Evolutionary conservation across 257 asterid genomes (phyloP).

Genomic region (Solanum tacnaense): DNA sequence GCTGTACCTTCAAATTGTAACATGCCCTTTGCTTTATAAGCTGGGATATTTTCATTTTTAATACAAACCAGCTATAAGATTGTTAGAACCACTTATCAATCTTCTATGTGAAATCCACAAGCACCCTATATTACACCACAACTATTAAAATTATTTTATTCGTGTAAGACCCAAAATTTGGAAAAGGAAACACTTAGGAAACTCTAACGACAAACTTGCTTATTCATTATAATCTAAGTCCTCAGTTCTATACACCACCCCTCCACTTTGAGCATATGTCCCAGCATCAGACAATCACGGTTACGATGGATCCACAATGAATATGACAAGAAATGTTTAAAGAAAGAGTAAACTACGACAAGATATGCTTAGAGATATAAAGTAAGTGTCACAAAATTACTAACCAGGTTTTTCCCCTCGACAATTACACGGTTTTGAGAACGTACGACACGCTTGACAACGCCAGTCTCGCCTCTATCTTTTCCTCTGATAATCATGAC

Average conservation of each 20-base stretch:
- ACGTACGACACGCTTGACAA: constrained; percentile 68
- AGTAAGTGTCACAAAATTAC: not conserved
- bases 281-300: not conserved
- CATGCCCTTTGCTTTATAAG: not conserved
- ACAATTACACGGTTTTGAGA: constrained; percentile 88
- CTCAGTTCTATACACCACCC: not conserved
- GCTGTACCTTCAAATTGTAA: not conserved
- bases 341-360: not conserved
- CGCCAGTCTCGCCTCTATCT: constrained; percentile 90
- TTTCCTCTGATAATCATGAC: constrained; percentile 90
- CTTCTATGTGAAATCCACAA: not conserved
- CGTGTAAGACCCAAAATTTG: not conserved
- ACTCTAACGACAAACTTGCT: not conserved
- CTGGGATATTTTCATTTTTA: not conserved
- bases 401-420: constrained; percentile 90
- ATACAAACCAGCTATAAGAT: not conserved
- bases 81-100: not conserved
- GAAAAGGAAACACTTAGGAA: not conserved
- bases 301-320: not conserved
- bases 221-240: not conserved
- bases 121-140: not conserved
- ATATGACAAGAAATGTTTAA: not conserved
- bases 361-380: not conserved
- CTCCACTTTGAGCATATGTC: not conserved
- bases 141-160: not conserved